Percentiles rank a stretch among this genome's conserved stretches.
Evolutionary conservation across 306 rosid species (phyloP).

Genomic region (Quillaja saponaria): DNA sequence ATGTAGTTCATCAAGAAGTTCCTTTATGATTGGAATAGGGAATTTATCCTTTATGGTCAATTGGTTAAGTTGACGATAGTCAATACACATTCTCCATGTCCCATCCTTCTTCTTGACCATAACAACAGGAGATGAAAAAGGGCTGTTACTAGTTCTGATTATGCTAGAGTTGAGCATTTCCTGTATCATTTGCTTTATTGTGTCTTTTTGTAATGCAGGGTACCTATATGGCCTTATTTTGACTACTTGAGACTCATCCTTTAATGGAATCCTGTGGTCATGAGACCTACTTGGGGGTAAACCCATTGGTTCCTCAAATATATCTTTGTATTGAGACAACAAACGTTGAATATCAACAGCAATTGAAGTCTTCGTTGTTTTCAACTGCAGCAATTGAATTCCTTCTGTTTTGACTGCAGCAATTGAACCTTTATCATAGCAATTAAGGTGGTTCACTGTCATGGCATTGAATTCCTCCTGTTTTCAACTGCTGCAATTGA

Average conservation of each 20-base stretch:
- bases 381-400: no score
- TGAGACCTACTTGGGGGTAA: background rate
- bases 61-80: background rate
- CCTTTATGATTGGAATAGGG: background rate
- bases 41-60: background rate
- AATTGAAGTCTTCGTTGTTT: background rate
- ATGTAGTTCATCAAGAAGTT: background rate
- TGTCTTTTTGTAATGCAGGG: background rate
- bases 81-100: background rate
- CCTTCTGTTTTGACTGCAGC: no score
- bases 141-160: background rate
- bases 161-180: background rate
- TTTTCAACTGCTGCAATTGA: no score
- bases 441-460: no score
- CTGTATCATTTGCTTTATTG: no score
- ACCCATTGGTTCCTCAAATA: background rate
- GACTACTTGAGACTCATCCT: background rate
- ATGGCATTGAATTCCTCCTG: no score
- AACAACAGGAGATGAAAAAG: background rate
- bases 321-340: background rate
- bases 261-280: background rate
- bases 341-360: background rate
- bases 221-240: background rate
- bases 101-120: background rate
- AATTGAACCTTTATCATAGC: no score